phyloP scores from a whole-genome alignment of 257 asterid genomes.

The Scutellaria barbata region DNA sequence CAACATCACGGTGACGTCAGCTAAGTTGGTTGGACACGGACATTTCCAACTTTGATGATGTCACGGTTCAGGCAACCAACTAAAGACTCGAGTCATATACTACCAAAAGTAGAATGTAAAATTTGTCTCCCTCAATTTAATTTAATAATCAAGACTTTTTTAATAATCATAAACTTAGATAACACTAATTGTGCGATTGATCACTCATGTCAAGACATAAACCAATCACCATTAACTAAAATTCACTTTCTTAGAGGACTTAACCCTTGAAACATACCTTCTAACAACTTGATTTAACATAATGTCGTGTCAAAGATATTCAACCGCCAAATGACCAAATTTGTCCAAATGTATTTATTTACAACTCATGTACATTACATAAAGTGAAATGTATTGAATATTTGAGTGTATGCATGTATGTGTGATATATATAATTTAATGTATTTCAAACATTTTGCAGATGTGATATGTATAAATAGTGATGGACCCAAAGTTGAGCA shows the following conservation, averaged over 20 bases:
- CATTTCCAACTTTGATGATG: constrained; percentile 22
- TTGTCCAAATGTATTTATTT: too few species aligned
- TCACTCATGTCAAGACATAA: constrained; percentile 16
- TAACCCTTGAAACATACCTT: constrained; percentile 3
- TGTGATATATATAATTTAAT: too few species aligned
- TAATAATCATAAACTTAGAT: background rate
- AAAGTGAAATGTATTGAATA: background rate
- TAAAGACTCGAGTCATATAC: constrained; percentile 8
- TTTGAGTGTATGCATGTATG: too few species aligned
- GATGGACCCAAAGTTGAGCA: too few species aligned
- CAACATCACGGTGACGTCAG: constrained; percentile 31
- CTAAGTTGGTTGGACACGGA: constrained; percentile 9
- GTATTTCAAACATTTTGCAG: too few species aligned
- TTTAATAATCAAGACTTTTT: background rate
- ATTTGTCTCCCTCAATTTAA: background rate
- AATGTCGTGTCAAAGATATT: background rate
- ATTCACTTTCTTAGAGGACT: constrained; percentile 16
- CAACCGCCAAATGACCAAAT: background rate
- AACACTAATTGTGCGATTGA: background rate
- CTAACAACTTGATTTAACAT: constrained; percentile 31
- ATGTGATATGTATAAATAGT: too few species aligned
- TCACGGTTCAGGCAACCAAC: background rate
- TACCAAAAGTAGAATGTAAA: constrained; percentile 18
- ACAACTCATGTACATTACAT: too few species aligned
- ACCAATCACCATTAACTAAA: constrained; percentile 19